A percentile compares a stretch with the other conserved stretches of the same genome.
Conservation (phyloP, 2,329 filamentous ascomycete species). For the Venturiaceae sp. region DNA sequence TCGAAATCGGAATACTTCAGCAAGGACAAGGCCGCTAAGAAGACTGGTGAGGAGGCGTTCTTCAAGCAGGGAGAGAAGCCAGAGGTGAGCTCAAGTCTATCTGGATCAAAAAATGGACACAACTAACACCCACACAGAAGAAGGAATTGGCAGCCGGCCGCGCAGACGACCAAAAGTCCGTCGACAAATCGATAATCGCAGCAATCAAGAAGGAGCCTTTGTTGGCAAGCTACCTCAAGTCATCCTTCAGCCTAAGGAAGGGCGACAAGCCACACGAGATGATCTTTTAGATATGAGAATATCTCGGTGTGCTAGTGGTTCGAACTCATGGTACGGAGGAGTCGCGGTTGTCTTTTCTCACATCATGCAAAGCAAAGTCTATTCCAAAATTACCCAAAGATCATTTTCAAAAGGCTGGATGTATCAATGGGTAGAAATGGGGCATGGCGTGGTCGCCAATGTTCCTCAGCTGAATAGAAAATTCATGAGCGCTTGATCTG, state of each 20-base stretch:
- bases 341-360: conserved; percentile 3
- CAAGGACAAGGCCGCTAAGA: conserved; percentile 88
- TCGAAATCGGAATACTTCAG: conserved; percentile 82
- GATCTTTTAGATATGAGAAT: conserved; percentile 77
- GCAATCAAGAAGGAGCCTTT: conserved; percentile 98
- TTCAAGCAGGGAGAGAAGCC: conserved; percentile 99
- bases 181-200: conserved; percentile 92
- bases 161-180: conserved; percentile 93
- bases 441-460: not conserved
- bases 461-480: not conserved
- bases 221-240: conserved; percentile 86
- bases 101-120: not conserved
- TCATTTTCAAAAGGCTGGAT: not conserved
- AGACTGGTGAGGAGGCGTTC: conserved; percentile 96
- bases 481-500: not conserved
- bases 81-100: conserved; percentile 54
- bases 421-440: conserved; percentile 2
- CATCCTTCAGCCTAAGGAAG: conserved; percentile 97
- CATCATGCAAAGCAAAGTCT: not conserved
- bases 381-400: not conserved
- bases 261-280: conserved; percentile 99
- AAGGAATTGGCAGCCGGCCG: conserved; percentile 89
- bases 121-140: conserved; percentile 55
- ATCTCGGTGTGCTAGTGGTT: not conserved
- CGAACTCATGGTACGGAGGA: not conserved